Percentiles rank a stretch among this genome's conserved stretches.
These are phyloP conservation scores for Coniosporium apollinis DNA, from an alignment of 495 filamentous ascomycete species.

Conservation along the genomic window DNA sequence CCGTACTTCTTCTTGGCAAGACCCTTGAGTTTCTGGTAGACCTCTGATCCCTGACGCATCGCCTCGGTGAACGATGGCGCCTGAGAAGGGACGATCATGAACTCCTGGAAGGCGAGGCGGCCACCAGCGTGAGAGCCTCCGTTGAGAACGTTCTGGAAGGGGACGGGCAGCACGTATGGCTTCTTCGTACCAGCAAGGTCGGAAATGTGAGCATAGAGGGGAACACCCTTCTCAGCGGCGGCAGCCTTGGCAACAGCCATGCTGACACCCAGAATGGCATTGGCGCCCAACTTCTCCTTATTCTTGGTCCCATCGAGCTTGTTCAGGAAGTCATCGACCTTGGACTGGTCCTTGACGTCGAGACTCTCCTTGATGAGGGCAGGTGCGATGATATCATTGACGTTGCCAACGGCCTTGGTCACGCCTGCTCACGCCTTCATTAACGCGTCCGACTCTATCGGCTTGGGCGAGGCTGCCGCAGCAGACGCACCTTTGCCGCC, in stretches of 20 bases:
- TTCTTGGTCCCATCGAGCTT: conserved; percentile 89
- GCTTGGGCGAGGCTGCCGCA: not conserved
- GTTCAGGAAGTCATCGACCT: conserved; percentile 87
- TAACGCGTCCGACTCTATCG: conserved; percentile 5
- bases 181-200: conserved; percentile 99
- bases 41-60: conserved; percentile 87
- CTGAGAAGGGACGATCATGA: conserved; percentile 87
- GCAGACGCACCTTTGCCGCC: conserved; percentile 57
- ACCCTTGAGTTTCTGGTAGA: conserved; percentile 94
- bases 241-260: conserved; percentile 96
- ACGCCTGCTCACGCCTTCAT: conserved; percentile 43
- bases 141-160: conserved; percentile 99
- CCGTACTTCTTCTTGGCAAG: conserved; percentile 99
- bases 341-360: conserved; percentile 93
- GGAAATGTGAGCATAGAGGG: conserved; percentile 94
- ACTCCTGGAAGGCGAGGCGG: conserved; percentile 98
- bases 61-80: conserved; percentile 87
- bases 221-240: conserved; percentile 94
- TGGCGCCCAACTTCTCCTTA: conserved; percentile 97
- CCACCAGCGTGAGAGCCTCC: conserved; percentile 98
- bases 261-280: conserved; percentile 93
- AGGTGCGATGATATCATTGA: conserved; percentile 85
- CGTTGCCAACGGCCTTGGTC: conserved; percentile 85
- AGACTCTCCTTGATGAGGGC: conserved; percentile 82
- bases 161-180: conserved; percentile 96